Evolutionary conservation across 805 yeast species (phyloP).

Genomic region (Ogataea methylovora): DNA sequence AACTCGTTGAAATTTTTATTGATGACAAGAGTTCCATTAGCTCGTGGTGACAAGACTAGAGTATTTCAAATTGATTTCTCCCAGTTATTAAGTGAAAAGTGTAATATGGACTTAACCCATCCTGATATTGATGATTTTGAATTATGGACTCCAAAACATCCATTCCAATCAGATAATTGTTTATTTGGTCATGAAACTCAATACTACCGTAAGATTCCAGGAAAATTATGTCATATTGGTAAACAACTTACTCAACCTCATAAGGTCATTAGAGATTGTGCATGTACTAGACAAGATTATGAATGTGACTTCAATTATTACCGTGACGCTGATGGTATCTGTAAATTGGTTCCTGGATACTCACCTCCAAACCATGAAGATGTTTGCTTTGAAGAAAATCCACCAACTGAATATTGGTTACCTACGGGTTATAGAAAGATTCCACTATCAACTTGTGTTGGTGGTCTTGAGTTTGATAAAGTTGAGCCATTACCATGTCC

Average conservation of each 20-base stretch:
- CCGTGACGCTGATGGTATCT: conserved; percentile 64
- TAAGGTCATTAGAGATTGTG: conserved; percentile 55
- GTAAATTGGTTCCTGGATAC: conserved; percentile 67
- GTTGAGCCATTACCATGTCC: conserved; percentile 68
- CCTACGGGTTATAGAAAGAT: conserved; percentile 86
- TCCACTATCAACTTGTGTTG: conserved; percentile 75
- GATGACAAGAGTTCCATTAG: conserved; percentile 43
- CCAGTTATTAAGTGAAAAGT: conserved; percentile 37
- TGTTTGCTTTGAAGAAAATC: conserved; percentile 48
- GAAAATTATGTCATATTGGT: conserved; percentile 60
- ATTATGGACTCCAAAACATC: conserved; percentile 52
- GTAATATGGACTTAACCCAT: conserved; percentile 37
- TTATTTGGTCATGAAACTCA: conserved; percentile 61
- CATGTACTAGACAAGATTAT: conserved; percentile 75
- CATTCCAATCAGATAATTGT: conserved; percentile 44
- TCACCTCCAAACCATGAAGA: conserved; percentile 57
- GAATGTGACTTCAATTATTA: conserved; percentile 86
- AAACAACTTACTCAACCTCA: conserved; percentile 48
- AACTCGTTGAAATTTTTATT: conserved; percentile 70
- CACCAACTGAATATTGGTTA: conserved; percentile 59
- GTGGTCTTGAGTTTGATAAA: conserved; percentile 63
- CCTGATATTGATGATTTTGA: conserved; percentile 51
- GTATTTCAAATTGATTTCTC: conserved; percentile 54
- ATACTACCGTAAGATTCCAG: conserved; percentile 54
- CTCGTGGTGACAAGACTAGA: conserved; percentile 41